These are phyloP conservation scores for Fusarium fujikuroi DNA, from an alignment of 2,329 filamentous ascomycete species.

Conservation along the genomic window DNA sequence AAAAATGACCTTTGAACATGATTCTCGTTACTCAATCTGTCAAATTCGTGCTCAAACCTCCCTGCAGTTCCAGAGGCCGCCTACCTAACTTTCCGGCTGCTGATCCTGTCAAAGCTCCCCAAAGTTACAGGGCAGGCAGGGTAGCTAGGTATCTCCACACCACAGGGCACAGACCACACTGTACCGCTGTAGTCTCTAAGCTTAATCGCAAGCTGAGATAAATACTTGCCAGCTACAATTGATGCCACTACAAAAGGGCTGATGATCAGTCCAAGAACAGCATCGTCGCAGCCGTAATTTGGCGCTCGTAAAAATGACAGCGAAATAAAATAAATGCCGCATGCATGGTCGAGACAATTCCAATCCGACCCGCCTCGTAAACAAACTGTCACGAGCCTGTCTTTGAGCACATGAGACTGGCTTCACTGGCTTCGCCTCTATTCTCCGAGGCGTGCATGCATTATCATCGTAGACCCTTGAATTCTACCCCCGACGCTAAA, in stretches of 20 bases:
- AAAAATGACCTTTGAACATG: rapidly evolving
- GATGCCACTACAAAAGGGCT: constrained; percentile 15
- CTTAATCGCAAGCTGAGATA: background rate
- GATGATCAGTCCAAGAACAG: constrained; percentile 20
- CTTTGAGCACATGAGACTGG: background rate
- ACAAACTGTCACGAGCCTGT: background rate
- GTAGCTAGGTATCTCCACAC: no score
- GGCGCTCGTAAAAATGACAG: background rate
- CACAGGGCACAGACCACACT: constrained; percentile 11
- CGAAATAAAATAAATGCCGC: constrained; percentile 19
- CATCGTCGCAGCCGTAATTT: background rate
- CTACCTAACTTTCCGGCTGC: background rate
- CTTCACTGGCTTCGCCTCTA: background rate
- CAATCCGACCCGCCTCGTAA: background rate
- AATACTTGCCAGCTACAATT: constrained; percentile 21
- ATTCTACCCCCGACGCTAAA: constrained; percentile 12
- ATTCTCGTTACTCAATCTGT: background rate
- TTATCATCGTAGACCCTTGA: background rate
- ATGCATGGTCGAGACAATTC: background rate
- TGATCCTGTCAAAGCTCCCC: background rate
- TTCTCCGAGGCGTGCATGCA: background rate
- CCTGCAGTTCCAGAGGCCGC: background rate
- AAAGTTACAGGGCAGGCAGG: constrained; percentile 12
- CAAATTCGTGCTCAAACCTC: no score
- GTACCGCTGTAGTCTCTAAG: constrained; percentile 13